Base-by-base conservation (phyloP, 2,329 filamentous ascomycete species). In the Penicillium sp. region DNA sequence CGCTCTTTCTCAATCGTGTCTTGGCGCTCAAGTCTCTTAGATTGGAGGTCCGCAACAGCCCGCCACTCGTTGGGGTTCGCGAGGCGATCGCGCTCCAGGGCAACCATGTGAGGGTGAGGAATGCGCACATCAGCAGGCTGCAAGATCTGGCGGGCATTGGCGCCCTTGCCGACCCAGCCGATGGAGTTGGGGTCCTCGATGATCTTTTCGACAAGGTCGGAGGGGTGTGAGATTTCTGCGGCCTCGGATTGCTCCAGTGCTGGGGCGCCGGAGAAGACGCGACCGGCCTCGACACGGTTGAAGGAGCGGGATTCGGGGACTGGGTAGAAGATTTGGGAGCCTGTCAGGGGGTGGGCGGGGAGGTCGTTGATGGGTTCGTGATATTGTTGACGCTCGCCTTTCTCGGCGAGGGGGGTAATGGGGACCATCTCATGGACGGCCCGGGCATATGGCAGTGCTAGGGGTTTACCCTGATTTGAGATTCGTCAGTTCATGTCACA, bases 341-440 rank as follows among this genome's bases (percentile, higher is more conserved):
- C 70, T 54, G 81, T 80, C 59, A 82, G 75, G 3, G 82, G 78
- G 69, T 87, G 84, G 70, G 87, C 72, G 21, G 82, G 82, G 35
- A 88, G 80, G 67, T 88, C 86, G 67, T 88, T 88, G 69, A 88
- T 86, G 25, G 82, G 77, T 72, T 88, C 86, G 68, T 88, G 85
- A 9, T 72, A 69, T 2, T 69, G 62, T 29, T 77, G 76, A 8
- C 74, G 73, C 51, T 76, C 74, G 56, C 65, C 68, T 27, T 67
- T 56, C 29, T 72, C 61, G 46, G 71, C 69, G 59, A 81, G 76
- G 4, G 78, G 77, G n/a, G 86, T 90, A 54, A 82, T 82, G 3
- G 91, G 92, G 6, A 97, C 80, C 92, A 97, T 96, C 35, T 79
- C 77, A 66, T 91, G 81, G 25, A 97, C 82, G 12, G 91, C 90